Evolutionary conservation across 768 basidiomycete genomes (phyloP), one percentile per base, ranked within the genome.

Genomic region (Boletus tomentosulus): DNA sequence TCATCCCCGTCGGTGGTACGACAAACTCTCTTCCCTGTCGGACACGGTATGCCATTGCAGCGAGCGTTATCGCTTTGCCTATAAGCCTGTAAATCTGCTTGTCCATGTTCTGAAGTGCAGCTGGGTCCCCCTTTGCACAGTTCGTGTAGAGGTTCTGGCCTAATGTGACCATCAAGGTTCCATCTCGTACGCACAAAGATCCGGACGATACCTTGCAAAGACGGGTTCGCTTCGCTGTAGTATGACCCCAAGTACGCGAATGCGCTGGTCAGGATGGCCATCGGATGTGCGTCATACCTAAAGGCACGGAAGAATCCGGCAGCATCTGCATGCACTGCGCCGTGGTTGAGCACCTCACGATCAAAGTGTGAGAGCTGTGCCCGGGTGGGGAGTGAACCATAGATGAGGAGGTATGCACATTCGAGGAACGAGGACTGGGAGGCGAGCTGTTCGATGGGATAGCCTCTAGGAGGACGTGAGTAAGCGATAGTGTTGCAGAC

Each of bases 11-110:
- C 6, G 91, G 92, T 4, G 93, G 91, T 0, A 78, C 80, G 16
- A 94, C 90, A 63, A 96, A 95, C 46, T 89, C 84, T 54, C 93
- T 80, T 34, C 93, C 93, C 74, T 92, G 91, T 38, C 93, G 86
- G 33, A 95, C 81, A 30, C 93, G 90, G 69, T 94, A 96, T 0
- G 93, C 92, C 92, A 95, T 94, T 81, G 92, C 91, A 56, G 92
- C 92, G 38, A 95, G 76, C 0, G 91, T 92, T 6, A 88, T 92
- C 9, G 88, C 86, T 66, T 94, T 95, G 41, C 93, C 92, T 49
- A 93, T 88, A 6, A 94, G 72, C 59, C 92, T 77, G 67, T 85
- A 92, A 41, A 95, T 93, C 69, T 95, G 93, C 75, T 91, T 92
- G 70, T 95, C 93, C 87, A 96, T 90, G 44, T 82, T 76, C 27